phyloP scores from a whole-genome alignment of 2,329 filamentous ascomycete genomes.

The Colletotrichum eremochloae region DNA sequence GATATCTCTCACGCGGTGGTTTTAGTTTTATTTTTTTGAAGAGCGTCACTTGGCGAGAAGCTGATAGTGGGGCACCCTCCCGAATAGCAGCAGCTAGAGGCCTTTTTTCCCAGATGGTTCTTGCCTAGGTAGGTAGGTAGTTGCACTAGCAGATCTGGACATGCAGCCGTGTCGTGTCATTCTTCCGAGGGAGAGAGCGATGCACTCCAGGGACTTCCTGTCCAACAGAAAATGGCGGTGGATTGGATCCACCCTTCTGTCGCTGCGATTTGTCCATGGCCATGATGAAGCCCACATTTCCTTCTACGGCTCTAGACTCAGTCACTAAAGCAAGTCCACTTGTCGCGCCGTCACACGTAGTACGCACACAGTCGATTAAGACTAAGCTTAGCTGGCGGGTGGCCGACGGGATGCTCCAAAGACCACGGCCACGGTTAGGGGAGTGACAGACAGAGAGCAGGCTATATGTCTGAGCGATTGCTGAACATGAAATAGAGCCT shows the following conservation, averaged over 20 bases:
- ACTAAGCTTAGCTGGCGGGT: not conserved
- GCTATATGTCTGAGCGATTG: not conserved
- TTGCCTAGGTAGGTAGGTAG: not conserved
- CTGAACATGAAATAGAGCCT: not conserved
- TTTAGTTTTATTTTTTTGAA: constrained; percentile 7
- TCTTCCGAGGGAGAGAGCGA: constrained; percentile 16
- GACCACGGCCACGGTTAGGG: not conserved
- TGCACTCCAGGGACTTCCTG: constrained; percentile 23
- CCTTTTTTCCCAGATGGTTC: constrained; percentile 10
- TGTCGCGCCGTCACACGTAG: not conserved
- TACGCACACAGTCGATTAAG: not conserved
- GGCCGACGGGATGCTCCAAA: not conserved
- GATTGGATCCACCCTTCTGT: constrained; percentile 9
- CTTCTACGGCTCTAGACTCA: constrained; percentile 27
- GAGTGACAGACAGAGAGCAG: not conserved
- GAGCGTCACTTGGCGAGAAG: not conserved
- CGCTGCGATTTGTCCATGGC: constrained; percentile 13
- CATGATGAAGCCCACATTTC: constrained; percentile 35
- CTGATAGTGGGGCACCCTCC: constrained; percentile 30
- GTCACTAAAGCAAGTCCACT: constrained; percentile 22
- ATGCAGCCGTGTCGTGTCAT: not conserved
- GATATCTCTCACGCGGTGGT: constrained; percentile 19
- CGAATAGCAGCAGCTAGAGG: constrained; percentile 6
- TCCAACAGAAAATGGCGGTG: constrained; percentile 25
- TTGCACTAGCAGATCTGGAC: constrained; percentile 34